Evolutionary conservation across 768 basidiomycete genomes (phyloP).

Genomic region (Rhodotorula diobovata): DNA sequence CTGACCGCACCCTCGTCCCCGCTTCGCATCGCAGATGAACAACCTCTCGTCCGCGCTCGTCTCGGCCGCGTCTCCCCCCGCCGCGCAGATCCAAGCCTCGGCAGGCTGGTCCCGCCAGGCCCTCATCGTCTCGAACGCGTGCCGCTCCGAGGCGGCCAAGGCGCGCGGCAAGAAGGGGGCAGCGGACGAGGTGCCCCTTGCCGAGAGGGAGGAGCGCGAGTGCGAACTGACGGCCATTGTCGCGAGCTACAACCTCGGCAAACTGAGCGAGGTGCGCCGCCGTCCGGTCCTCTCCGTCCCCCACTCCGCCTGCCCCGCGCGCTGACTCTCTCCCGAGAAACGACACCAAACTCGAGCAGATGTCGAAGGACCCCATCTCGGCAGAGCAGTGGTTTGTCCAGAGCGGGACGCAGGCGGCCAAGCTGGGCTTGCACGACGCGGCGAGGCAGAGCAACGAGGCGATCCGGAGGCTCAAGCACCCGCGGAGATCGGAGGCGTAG

Average conservation of each 20-base stretch:
- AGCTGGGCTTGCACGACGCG: constrained; percentile 19
- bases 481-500: background rate
- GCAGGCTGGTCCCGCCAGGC: constrained; percentile 32
- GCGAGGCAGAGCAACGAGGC: constrained; percentile 12
- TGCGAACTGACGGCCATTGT: constrained; percentile 37
- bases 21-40: constrained; percentile 29
- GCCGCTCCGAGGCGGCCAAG: constrained; percentile 21
- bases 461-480: constrained; percentile 20
- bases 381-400: constrained; percentile 30
- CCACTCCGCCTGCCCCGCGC: background rate
- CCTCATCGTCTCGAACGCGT: constrained; percentile 18
- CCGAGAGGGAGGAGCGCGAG: constrained; percentile 33
- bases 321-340: no score
- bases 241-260: constrained; percentile 34
- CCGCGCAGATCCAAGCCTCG: constrained; percentile 14
- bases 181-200: constrained; percentile 4
- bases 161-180: background rate
- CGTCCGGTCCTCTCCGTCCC: background rate
- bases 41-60: constrained; percentile 38
- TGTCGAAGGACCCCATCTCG: constrained; percentile 23
- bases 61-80: constrained; percentile 16
- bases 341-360: no score
- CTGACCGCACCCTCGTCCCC: background rate
- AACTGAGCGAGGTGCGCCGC: constrained; percentile 33
- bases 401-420: constrained; percentile 14